These are phyloP conservation scores for Aspergillus diversus DNA, from an alignment of 495 filamentous ascomycete genomes.

Conservation along the genomic window DNA sequence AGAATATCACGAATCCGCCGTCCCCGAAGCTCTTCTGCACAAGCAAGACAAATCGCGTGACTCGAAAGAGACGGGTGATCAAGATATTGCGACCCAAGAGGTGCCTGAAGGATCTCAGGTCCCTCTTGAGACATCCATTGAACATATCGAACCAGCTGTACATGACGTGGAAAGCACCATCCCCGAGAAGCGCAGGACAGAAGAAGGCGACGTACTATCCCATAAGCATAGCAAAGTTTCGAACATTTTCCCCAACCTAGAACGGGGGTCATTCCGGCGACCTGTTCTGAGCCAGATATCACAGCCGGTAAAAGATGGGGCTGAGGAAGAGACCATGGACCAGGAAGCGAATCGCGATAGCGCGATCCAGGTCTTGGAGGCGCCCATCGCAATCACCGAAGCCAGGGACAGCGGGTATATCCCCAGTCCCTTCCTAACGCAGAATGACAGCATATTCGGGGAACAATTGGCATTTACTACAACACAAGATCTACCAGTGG, in stretches of 20 bases:
- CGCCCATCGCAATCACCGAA: constrained; percentile 39
- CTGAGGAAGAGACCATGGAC: constrained; percentile 52
- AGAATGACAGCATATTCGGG: constrained; percentile 12
- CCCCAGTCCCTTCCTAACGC: constrained; percentile 19
- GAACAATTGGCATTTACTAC: constrained; percentile 1
- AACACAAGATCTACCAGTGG: constrained; percentile 14
- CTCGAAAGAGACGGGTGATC: constrained; percentile 13
- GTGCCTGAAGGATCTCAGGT: constrained; percentile 28
- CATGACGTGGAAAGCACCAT: constrained; percentile 14
- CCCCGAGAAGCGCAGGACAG: constrained; percentile 16
- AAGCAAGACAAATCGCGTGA: constrained; percentile 2
- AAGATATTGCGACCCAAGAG: constrained; percentile 17
- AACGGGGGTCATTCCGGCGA: constrained; percentile 40
- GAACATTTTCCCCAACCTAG: constrained; percentile 43
- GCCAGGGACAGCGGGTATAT: constrained; percentile 23
- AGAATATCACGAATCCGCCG: constrained; percentile 38
- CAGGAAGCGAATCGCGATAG: constrained; percentile 51
- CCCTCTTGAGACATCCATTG: background rate
- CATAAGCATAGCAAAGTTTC: constrained; percentile 35
- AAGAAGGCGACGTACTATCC: constrained; percentile 5
- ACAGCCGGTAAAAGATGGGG: constrained; percentile 47
- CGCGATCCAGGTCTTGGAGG: constrained; percentile 55
- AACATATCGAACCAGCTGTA: constrained; percentile 31
- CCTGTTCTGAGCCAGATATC: constrained; percentile 27
- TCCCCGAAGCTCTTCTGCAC: constrained; percentile 31